Base-by-base conservation (phyloP, 1,284 basidiomycete genomes). In the Golubevia sp. region DNA sequence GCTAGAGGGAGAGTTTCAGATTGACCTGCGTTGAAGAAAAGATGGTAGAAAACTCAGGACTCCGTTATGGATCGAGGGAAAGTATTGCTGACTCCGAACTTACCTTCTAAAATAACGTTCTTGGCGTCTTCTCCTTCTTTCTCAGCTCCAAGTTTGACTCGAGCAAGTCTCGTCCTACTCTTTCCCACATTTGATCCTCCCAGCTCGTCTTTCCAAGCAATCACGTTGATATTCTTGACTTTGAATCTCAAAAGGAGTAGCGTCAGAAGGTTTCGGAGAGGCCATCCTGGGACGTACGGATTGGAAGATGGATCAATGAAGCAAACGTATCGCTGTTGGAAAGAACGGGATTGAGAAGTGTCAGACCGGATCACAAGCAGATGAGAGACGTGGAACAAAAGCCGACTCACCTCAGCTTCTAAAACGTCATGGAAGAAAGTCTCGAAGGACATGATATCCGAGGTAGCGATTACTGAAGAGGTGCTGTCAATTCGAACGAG, bases 301-400 rank as follows among this genome's bases (percentile, higher is more conserved):
- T 89, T 86, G 0, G 92, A 89, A 0, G 94, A 97, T 0, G 96
- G 93, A 80, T 99, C 96, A 55, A 93, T 83, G 84, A 98, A 96
- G 2, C 62, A 48, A 13, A 73, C 56, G 13, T 56, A 49, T 4
- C 61, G 56, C 49, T 66, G 21, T 1, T 58, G 48, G 11, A 49
- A 20, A 25, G 18, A 5, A 27, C 50, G 13, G 50, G 21, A 23
- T 7, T 11, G 30, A 34, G 30, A 34, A 34, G 11, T 34, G 30
- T 34, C 11, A 11, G 30, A 13, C 7, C 6, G 50, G 50, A 52
- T 21, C 3, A 15, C 2, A 34, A n/a, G 24, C 15, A 21, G 25
- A 20, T 3, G 38, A 30, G 2, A 49, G 25, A 13, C 11, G 51
- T 21, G 3, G 23, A 8, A 15, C 26, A 8, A 8, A 4, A 56